These are phyloP conservation scores for Xerocomus subilludens DNA, from an alignment of 1,284 basidiomycete genomes.

Conservation along the genomic window DNA sequence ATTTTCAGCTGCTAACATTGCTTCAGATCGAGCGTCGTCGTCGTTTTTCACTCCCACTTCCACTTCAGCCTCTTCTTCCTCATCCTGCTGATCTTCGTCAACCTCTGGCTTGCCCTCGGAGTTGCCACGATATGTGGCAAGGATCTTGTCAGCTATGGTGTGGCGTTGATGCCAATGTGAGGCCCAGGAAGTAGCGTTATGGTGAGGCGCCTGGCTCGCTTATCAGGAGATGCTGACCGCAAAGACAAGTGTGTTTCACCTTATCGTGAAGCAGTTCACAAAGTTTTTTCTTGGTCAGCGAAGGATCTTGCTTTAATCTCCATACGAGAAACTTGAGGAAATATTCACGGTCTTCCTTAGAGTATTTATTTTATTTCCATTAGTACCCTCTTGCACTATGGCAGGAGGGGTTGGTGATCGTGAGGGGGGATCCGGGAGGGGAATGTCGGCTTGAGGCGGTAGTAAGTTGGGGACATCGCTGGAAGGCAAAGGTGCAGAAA, in stretches of 20 bases:
- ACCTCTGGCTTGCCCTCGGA: conserved; percentile 50
- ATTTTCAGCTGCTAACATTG: conserved; percentile 38
- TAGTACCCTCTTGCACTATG: conserved; percentile 56
- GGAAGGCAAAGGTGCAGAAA: conserved; percentile 62
- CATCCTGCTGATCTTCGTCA: conserved; percentile 52
- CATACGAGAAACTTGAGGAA: conserved; percentile 73
- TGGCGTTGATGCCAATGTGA: conserved; percentile 71
- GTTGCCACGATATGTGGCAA: conserved; percentile 59
- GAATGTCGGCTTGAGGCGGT: conserved; percentile 66
- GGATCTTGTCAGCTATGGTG: conserved; percentile 71
- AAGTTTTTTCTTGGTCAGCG: conserved; percentile 63
- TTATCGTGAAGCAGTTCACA: conserved; percentile 67
- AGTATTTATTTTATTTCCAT: conserved; percentile 70
- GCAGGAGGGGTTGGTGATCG: conserved; percentile 74
- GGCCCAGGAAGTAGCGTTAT: conserved; percentile 66
- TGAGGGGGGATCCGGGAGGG: conserved; percentile 69
- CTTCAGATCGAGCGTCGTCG: conserved; percentile 52
- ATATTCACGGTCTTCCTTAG: conserved; percentile 69
- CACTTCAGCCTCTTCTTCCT: conserved; percentile 53
- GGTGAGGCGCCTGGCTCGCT: conserved; percentile 67
- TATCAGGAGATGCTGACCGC: conserved; percentile 29
- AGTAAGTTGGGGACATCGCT: conserved; percentile 59
- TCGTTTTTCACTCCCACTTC: conserved; percentile 54
- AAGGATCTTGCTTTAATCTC: conserved; percentile 65
- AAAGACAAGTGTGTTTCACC: conserved; percentile 45